phyloP scores from a whole-genome alignment of 2,329 filamentous ascomycete genomes.

The Xylaria sp. region DNA sequence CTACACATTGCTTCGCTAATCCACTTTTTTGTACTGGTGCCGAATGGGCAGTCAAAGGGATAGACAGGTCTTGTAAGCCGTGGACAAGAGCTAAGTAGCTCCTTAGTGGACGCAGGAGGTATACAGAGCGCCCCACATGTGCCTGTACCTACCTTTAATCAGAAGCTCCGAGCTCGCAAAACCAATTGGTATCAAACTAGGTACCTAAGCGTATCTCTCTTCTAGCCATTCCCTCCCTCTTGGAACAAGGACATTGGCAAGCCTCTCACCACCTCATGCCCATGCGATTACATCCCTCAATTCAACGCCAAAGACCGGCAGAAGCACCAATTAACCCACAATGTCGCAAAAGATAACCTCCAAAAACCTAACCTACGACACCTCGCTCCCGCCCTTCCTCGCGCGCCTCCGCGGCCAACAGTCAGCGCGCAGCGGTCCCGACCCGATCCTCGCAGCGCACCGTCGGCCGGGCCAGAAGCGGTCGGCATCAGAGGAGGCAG shows the following conservation, averaged over 20 bases:
- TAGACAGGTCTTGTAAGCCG: neutral
- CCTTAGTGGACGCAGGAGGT: neutral
- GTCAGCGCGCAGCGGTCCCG: slow-evolving; percentile 56
- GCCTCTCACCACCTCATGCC: neutral
- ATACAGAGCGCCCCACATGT: slow-evolving; percentile 2
- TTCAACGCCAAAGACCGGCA: neutral
- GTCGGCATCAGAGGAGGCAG: slow-evolving; percentile 75
- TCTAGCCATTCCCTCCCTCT: too few relatives aligned
- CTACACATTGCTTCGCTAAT: too few relatives aligned
- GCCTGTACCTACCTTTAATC: neutral
- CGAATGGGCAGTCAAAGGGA: too few relatives aligned
- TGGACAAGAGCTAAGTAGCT: neutral
- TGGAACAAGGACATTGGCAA: neutral
- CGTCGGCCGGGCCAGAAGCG: slow-evolving; percentile 61
- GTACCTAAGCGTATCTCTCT: too few relatives aligned
- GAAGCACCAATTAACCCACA: slow-evolving; percentile 25
- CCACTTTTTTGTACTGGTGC: too few relatives aligned
- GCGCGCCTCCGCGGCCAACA: slow-evolving; percentile 64
- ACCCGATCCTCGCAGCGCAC: slow-evolving; percentile 62
- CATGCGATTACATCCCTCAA: neutral
- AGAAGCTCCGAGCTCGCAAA: neutral
- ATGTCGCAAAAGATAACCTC: slow-evolving; percentile 72
- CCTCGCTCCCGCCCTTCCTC: slow-evolving; percentile 69
- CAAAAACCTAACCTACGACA: slow-evolving; percentile 76
- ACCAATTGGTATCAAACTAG: neutral